These are phyloP conservation scores for Penicillium manginii DNA, from an alignment of 495 filamentous ascomycete species.

Conservation along the genomic window DNA sequence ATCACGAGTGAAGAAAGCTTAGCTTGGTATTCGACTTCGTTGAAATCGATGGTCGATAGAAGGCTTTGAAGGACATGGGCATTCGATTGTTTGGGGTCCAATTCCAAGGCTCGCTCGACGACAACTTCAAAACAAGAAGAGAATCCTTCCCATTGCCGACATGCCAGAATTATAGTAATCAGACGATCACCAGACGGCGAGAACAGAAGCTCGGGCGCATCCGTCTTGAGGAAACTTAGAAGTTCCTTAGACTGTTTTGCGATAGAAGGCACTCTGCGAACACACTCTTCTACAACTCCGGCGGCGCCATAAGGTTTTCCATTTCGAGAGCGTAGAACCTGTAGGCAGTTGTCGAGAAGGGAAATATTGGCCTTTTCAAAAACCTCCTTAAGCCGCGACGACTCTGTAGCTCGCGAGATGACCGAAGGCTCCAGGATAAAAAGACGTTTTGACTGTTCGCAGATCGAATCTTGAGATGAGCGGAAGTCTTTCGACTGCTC, in stretches of 20 bases:
- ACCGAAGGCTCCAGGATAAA: conserved; percentile 59
- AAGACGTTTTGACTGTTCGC: conserved; percentile 62
- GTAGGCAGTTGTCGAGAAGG: conserved; percentile 54
- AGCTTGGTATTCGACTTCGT: conserved; percentile 38
- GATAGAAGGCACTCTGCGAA: conserved; percentile 47
- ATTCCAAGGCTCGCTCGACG: conserved; percentile 41
- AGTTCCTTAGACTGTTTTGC: conserved; percentile 40
- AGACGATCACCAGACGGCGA: conserved; percentile 57
- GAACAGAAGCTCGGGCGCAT: conserved; percentile 54
- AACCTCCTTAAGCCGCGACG: conserved; percentile 18
- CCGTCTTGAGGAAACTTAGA: conserved; percentile 46
- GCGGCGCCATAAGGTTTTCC: conserved; percentile 86
- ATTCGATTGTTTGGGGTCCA: conserved; percentile 45
- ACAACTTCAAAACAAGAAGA: conserved; percentile 43
- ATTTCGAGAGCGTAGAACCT: conserved; percentile 60
- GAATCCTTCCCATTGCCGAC: conserved; percentile 47
- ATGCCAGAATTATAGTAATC: conserved; percentile 43
- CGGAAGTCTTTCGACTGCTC: conserved; percentile 77
- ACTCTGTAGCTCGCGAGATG: conserved; percentile 34
- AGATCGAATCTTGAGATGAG: conserved; percentile 68
- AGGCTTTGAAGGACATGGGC: conserved; percentile 44
- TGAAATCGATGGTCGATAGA: conserved; percentile 44
- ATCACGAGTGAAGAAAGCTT: conserved; percentile 43
- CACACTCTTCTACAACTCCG: conserved; percentile 57
- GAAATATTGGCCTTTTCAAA: conserved; percentile 32